Base-by-base conservation (phyloP, 1,284 basidiomycete species). In the Moniliella sp. region DNA sequence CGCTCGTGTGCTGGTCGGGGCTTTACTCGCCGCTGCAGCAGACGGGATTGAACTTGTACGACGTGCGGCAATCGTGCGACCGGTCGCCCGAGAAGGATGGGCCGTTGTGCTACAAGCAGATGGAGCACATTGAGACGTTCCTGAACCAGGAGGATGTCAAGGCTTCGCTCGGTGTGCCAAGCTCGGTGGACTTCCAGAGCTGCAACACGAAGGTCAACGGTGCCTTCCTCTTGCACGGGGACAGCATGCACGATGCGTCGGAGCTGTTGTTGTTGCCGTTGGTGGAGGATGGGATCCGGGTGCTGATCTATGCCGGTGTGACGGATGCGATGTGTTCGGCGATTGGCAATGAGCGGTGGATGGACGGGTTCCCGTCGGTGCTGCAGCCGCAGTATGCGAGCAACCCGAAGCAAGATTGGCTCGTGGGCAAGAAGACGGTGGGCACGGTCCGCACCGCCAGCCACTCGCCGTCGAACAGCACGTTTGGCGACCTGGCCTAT, bases 251-350 rank as follows among this genome's bases (percentile, higher is more conserved):
- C 59, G 75, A 83, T 61, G 71, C 73, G 27, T 76, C 77, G 4
- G 62, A 62, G 12, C 66, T 84, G 4, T n/a, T n/a, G n/a, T 66
- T 88, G 8, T 73, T 77, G 10, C 71, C 74, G 27, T 65, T 88
- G 5, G 66, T 86, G 33, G 69, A 78, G 35, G 70, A 71, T 37
- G 78, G 77, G 26, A 66, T 84, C 31, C 65, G 78, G 35, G 63
- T 86, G 19, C 63, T 84, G 25, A 73, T 82, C 21, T 84, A 83
- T 50, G 77, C 78, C 34, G 80, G 78, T 15, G 75, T 78, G 48
- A 74, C 76, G 67, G 82, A 84, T 61, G 74, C 76, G 65, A 75
- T 62, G 48, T 58, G 55, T 41, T 48, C 50, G 39, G 46, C 40
- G 32, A 48, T 49, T 30, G 56, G 56, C 32, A 59, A 57, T 40